Evolutionary conservation across 78 protist genomes (phyloP), one percentile per base, ranked within the genome.

Genomic region (Dictyostelium brefeldianum): DNA sequence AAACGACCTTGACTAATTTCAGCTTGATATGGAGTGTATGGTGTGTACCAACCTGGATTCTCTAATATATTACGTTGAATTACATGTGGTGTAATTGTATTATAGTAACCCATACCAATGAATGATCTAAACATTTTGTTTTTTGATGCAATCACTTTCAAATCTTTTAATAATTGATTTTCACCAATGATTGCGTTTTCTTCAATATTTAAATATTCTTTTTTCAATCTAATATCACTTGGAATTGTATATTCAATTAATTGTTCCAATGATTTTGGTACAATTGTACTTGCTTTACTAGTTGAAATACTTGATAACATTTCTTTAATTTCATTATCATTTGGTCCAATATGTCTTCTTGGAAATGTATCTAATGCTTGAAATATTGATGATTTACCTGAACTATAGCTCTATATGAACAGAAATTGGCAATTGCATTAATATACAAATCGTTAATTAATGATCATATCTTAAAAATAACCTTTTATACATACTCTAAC

Each of bases 41-140:
- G 98, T 31, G 99, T 99, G 97, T 99, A 99, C 99, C 99, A 99
- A n/a, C 97, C 98, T 36, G 99, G 99, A 84, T 97, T 97, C 85
- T 99, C 99, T 67, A 99, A 36, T 22, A 99, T 74, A 90, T 98
- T 98, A 69, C 99, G 92, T 81, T 97, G 97, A 80, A 99, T 97
- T 29, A 98, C 99, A 17, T 89, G 53, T 41, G 99, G 99, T 4
- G 93, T 78, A 65, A 96, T 31, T 29, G 98, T 95, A 71, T 59
- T 92, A 54, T 85, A 89, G 79, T 82, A 92, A 0, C 98, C 97
- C 97, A 89, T 89, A 54, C 98, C 97, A 41, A 95, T 94, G 82
- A 84, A 95, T 22, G 96, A 90, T 77, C 91, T 78, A 73, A 53
- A 79, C 12, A 89, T 70, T 48, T 70, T 65, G 47, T 81, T 75